These are phyloP conservation scores for Ensete ventricosum DNA, from an alignment of 176 grass and related monocot species.

Conservation along the genomic window DNA sequence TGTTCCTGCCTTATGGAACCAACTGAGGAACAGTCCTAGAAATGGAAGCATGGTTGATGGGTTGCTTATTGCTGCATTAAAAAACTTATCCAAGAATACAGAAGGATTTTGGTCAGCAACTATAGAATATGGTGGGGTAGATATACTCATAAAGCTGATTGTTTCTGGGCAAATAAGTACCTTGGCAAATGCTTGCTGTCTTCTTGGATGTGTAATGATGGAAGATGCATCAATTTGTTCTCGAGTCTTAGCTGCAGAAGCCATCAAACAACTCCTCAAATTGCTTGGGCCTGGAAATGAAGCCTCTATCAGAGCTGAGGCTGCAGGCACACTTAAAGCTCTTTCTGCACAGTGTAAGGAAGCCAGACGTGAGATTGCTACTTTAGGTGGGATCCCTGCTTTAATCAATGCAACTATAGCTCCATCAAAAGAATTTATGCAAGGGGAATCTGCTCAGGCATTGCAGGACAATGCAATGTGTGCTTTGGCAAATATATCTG, in stretches of 20 bases:
- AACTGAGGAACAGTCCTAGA: constrained; percentile 1
- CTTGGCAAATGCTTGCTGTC: constrained; percentile 19
- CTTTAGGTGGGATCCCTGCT: constrained; percentile 89
- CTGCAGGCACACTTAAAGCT: constrained; percentile 81
- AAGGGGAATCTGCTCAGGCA: constrained; percentile 96
- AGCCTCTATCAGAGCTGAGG: constrained; percentile 80
- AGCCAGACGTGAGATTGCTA: constrained; percentile 87
- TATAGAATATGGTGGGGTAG: constrained; percentile 7
- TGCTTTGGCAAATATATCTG: constrained; percentile 98
- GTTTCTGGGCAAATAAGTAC: constrained; percentile 1
- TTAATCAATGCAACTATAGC: constrained; percentile 99
- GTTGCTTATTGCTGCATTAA: constrained; percentile 11
- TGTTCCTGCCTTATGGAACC: constrained; percentile 11
- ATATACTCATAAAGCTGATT: constrained; percentile 16
- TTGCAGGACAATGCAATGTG: constrained; percentile 99
- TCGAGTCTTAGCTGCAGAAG: constrained; percentile 63
- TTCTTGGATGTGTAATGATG: constrained; percentile 66
- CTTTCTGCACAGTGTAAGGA: constrained; percentile 97
- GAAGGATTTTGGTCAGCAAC: constrained; percentile 17
- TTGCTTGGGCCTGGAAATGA: constrained; percentile 95
- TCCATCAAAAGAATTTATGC: constrained; percentile 99
- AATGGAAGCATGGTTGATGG: constrained; percentile 12
- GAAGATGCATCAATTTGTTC: constrained; percentile 90
- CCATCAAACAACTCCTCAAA: constrained; percentile 89
- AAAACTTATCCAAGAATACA: constrained; percentile 15